Percentiles rank a stretch among this genome's conserved stretches.
phyloP scores from a whole-genome alignment of 1,139 yeast genomes.

The Suhomyces maxii region DNA sequence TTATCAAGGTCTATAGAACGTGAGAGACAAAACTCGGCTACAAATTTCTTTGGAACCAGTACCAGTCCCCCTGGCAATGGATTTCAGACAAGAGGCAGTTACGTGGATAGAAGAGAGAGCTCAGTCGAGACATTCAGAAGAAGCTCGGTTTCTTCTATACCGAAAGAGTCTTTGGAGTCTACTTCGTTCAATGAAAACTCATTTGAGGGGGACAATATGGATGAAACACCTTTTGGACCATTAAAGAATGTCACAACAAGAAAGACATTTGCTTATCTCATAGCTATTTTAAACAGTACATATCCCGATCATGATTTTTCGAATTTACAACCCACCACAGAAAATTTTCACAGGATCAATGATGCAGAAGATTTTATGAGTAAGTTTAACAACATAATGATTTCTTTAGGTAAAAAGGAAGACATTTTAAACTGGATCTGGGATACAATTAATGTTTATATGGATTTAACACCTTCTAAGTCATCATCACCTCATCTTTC shows the following conservation, averaged over 20 bases:
- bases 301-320: constrained; percentile 97
- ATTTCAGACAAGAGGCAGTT: constrained; percentile 22
- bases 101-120: constrained; percentile 27
- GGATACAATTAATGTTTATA: constrained; percentile 84
- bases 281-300: constrained; percentile 86
- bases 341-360: constrained; percentile 49
- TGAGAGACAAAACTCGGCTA: constrained; percentile 41
- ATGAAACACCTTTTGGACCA: constrained; percentile 91
- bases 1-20: constrained; percentile 42
- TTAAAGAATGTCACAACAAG: constrained; percentile 79
- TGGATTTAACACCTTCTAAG: constrained; percentile 57
- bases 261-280: constrained; percentile 84
- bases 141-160: constrained; percentile 5
- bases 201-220: constrained; percentile 25
- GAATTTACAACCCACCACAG: constrained; percentile 82
- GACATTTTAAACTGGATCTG: constrained; percentile 67
- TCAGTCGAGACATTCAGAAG: constrained; percentile 17
- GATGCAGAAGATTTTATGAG: constrained; percentile 59
- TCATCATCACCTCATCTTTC: constrained; percentile 21
- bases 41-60: constrained; percentile 38
- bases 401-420: constrained; percentile 69
- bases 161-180: constrained; percentile 15
- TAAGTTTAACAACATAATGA: constrained; percentile 74
- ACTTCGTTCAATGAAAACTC: constrained; percentile 25
- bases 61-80: constrained; percentile 28